Percentiles rank a stretch among this genome's conserved stretches.
phyloP scores from a whole-genome alignment of 768 basidiomycete species.

The Termitomyces sp. region DNA sequence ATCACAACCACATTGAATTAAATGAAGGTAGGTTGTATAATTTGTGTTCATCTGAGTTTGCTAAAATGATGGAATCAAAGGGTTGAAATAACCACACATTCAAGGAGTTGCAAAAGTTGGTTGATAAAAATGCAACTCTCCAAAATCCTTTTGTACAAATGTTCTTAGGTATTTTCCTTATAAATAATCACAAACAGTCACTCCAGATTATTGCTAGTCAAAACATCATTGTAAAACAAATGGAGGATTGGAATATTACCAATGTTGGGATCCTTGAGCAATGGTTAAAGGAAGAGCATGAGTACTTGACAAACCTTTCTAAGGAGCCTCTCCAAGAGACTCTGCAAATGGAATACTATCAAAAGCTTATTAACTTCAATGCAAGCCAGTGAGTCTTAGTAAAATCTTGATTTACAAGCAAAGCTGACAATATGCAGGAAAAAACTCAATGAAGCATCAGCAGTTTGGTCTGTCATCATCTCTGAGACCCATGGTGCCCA shows the following conservation, averaged over 20 bases:
- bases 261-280: background rate
- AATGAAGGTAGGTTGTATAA: background rate
- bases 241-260: background rate
- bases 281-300: background rate
- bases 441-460: background rate
- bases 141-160: background rate
- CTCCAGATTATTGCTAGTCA: background rate
- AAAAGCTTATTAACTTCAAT: background rate
- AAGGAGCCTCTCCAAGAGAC: background rate
- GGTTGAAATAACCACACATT: background rate
- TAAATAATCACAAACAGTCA: slow-evolving; percentile 1
- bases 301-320: background rate
- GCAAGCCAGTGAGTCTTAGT: background rate
- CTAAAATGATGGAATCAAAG: background rate
- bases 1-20: background rate
- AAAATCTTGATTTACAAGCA: fast-evolving
- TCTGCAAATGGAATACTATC: too few species aligned
- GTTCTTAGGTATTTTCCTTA: background rate
- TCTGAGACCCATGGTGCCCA: background rate
- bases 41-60: too few species aligned
- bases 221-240: background rate
- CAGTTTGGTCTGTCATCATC: background rate
- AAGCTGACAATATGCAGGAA: background rate
- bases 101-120: background rate
- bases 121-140: background rate